Conservation (phyloP, 2,329 filamentous ascomycete species). For the Neofusicoccum sp. region DNA sequence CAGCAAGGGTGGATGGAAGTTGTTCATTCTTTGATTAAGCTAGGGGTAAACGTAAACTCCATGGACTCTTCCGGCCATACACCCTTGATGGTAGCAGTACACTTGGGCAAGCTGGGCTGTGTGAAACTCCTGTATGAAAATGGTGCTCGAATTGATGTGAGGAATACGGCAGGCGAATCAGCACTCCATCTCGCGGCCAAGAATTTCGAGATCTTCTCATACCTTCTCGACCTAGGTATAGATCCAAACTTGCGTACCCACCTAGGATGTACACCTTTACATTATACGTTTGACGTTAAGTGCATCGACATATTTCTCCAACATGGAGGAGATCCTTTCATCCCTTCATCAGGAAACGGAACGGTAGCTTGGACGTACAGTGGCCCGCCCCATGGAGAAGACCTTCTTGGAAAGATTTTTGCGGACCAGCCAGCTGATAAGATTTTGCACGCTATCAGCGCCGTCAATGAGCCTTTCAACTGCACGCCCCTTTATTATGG, state of each 20-base stretch:
- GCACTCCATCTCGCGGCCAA: background rate
- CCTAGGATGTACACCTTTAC: background rate
- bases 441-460: background rate
- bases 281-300: background rate
- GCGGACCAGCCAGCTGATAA: background rate
- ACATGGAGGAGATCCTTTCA: background rate
- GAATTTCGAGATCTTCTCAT: background rate
- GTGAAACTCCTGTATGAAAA: background rate
- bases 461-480: fast-evolving
- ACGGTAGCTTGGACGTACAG: background rate
- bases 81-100: background rate
- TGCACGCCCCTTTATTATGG: background rate
- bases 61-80: background rate
- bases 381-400: fast-evolving
- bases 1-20: background rate
- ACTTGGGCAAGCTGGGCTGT: background rate
- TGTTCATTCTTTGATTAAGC: background rate
- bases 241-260: background rate
- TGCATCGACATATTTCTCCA: background rate
- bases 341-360: background rate
- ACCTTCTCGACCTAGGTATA: background rate
- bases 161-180: background rate
- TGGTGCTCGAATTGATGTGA: background rate
- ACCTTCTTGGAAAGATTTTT: background rate
- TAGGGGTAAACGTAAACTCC: background rate